These are phyloP conservation scores for Peronospora belbahrii DNA, from an alignment of 352 stramenopile genomes.

Conservation along the genomic window DNA sequence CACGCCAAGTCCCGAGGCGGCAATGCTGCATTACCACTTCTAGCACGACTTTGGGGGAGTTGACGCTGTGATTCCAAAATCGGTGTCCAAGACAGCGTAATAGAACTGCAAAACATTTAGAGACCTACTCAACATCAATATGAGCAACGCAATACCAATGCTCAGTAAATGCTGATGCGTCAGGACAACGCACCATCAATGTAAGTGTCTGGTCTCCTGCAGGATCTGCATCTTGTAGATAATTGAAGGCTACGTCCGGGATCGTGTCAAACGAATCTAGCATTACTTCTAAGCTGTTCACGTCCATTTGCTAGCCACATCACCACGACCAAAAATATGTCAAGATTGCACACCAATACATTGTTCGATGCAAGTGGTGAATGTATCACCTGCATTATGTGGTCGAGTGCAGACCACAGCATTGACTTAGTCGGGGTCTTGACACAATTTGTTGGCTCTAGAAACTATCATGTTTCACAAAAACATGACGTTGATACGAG, in stretches of 20 bases:
- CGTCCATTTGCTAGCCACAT: slow-evolving; percentile 58
- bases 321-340: neutral
- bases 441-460: slow-evolving; percentile 61
- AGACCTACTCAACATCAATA: slow-evolving; percentile 38
- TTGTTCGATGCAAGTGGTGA: neutral
- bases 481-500: neutral
- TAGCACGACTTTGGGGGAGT: slow-evolving; percentile 54
- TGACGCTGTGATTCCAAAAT: slow-evolving; percentile 80
- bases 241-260: slow-evolving; percentile 81
- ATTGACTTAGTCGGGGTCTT: slow-evolving; percentile 75
- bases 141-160: neutral
- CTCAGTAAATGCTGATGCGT: neutral
- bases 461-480: slow-evolving; percentile 37
- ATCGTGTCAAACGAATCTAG: slow-evolving; percentile 84
- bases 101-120: slow-evolving; percentile 72
- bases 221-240: slow-evolving; percentile 65
- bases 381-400: slow-evolving; percentile 64
- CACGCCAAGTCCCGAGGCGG: slow-evolving; percentile 48
- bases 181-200: slow-evolving; percentile 47
- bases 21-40: slow-evolving; percentile 69
- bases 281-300: slow-evolving; percentile 66
- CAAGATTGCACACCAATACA: slow-evolving; percentile 1
- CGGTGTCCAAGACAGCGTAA: slow-evolving; percentile 65
- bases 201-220: slow-evolving; percentile 62
- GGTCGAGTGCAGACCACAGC: slow-evolving; percentile 75